Conservation (phyloP, 352 stramenopile genomes). For the Phytophthora vignae region DNA sequence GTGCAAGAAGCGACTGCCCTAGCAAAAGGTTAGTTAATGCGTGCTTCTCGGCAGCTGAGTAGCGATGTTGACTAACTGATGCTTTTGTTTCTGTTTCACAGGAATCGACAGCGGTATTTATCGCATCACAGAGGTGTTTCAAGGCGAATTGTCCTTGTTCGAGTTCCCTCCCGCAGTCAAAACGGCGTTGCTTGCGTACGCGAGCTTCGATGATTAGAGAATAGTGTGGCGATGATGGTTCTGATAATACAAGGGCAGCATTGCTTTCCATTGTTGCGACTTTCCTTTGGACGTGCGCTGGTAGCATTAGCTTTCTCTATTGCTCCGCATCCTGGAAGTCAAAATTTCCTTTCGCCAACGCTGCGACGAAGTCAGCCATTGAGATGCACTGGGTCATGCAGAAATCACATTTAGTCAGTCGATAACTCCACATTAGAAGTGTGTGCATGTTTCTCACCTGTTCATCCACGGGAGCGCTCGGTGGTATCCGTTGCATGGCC, state of each 20-base stretch:
- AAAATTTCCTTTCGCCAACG: conserved; percentile 50
- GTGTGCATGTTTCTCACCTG: conserved; percentile 34
- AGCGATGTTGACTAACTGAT: conserved; percentile 14
- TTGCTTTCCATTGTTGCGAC: conserved; percentile 24
- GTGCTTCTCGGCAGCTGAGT: conserved; percentile 1
- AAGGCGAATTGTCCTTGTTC: conserved; percentile 66
- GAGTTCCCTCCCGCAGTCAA: conserved; percentile 59
- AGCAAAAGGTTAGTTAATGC: conserved; percentile 51
- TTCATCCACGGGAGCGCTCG: conserved; percentile 22
- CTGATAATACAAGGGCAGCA: conserved; percentile 24
- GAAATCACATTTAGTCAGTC: conserved; percentile 11
- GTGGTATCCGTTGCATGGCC: conserved; percentile 70
- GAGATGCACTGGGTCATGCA: conserved; percentile 37
- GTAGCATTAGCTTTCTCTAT: background rate
- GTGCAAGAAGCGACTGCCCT: conserved; percentile 65
- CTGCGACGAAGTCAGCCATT: conserved; percentile 58
- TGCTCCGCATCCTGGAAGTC: conserved; percentile 39
- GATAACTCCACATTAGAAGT: background rate
- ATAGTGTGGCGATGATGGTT: conserved; percentile 22
- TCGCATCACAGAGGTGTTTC: conserved; percentile 77
- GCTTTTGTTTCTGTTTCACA: conserved; percentile 21
- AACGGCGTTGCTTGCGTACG: conserved; percentile 56
- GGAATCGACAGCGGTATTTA: conserved; percentile 84
- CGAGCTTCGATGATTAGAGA: conserved; percentile 54
- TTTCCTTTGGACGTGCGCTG: background rate